These are phyloP conservation scores for Skeletonema costatum DNA, from an alignment of 108 stramenopile species.

Conservation along the genomic window DNA sequence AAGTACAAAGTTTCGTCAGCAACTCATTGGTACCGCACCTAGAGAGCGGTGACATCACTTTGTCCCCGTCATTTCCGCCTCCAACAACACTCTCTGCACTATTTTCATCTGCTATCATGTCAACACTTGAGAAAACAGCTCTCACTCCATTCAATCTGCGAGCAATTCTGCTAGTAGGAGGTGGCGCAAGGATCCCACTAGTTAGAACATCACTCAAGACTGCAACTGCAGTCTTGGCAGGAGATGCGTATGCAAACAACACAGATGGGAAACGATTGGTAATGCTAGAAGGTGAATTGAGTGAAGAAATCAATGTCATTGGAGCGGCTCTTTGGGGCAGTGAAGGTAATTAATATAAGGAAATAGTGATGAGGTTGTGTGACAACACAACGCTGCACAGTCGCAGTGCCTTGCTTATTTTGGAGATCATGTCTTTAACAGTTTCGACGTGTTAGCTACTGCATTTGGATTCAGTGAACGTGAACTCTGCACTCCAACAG, in stretches of 20 bases:
- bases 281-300: conserved; percentile 44
- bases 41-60: not conserved
- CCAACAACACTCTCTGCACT: conserved; percentile 58
- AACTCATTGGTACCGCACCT: conserved; percentile 35
- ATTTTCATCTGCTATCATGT: conserved; percentile 60
- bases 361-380: no score
- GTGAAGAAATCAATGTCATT: conserved; percentile 34
- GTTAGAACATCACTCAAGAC: conserved; percentile 33
- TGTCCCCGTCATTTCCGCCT: conserved; percentile 64
- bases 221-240: conserved; percentile 26
- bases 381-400: no score
- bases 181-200: conserved; percentile 22
- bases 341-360: not conserved
- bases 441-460: no score
- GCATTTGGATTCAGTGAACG: no score
- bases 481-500: no score
- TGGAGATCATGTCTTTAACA: no score
- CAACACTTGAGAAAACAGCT: conserved; percentile 56
- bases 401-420: no score
- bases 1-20: conserved; percentile 44
- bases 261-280: conserved; percentile 11
- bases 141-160: conserved; percentile 54
- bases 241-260: conserved; percentile 18
- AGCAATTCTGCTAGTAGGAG: conserved; percentile 68
- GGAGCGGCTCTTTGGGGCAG: conserved; percentile 44